phyloP scores from a whole-genome alignment of 352 stramenopile species.

The Pseudoperonospora humuli region DNA sequence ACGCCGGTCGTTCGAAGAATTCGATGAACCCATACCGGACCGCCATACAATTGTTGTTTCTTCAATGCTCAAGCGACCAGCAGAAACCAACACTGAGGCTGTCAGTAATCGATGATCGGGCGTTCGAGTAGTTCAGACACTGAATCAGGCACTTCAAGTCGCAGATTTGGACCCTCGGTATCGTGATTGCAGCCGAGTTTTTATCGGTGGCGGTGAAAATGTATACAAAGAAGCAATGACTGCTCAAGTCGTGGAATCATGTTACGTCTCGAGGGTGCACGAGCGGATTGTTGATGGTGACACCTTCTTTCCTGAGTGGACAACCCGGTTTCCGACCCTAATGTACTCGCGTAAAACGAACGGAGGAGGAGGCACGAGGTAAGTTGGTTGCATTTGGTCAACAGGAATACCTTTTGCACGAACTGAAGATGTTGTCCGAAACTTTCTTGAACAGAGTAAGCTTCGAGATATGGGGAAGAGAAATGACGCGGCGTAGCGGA shows the following conservation, averaged over 20 bases:
- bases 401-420: neutral
- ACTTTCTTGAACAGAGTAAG: conserved; percentile 19
- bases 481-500: neutral
- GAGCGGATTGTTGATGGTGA: conserved; percentile 34
- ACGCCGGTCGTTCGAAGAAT: conserved; percentile 50
- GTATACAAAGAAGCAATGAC: conserved; percentile 55
- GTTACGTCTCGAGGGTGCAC: conserved; percentile 60
- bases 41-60: conserved; percentile 57
- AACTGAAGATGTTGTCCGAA: neutral
- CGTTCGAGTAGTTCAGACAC: conserved; percentile 27
- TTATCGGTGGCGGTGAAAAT: conserved; percentile 51
- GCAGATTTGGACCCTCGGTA: conserved; percentile 29
- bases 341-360: conserved; percentile 26
- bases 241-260: conserved; percentile 35
- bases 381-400: neutral
- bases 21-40: conserved; percentile 32
- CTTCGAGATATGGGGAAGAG: conserved; percentile 28
- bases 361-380: conserved; percentile 17
- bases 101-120: conserved; percentile 5
- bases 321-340: conserved; percentile 29
- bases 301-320: conserved; percentile 54
- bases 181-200: conserved; percentile 32
- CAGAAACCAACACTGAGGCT: neutral
- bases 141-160: conserved; percentile 39
- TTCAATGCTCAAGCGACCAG: conserved; percentile 8